Conservation (phyloP, 1,284 basidiomycete genomes). For the Austroboletus novae-zelandiae region DNA sequence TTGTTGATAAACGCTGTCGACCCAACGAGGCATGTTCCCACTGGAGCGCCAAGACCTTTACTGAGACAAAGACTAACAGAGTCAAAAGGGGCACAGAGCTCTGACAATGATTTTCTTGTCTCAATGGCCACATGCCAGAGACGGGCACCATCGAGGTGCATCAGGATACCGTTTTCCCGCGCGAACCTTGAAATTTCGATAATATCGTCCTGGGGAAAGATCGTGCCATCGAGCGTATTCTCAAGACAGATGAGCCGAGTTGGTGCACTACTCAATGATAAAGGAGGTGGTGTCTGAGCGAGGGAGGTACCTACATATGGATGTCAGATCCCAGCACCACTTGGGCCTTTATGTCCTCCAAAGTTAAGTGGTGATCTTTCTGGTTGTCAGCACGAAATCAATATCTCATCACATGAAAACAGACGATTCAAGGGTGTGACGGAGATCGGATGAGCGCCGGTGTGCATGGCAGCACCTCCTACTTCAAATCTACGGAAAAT, state of each 20-base stretch:
- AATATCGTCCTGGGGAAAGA: constrained; percentile 91
- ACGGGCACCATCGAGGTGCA: constrained; percentile 95
- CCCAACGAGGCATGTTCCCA: constrained; percentile 90
- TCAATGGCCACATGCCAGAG: constrained; percentile 92
- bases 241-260: constrained; percentile 84
- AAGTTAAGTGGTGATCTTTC: constrained; percentile 78
- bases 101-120: constrained; percentile 68
- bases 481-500: constrained; percentile 59
- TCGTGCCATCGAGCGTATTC: constrained; percentile 91
- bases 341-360: constrained; percentile 75
- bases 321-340: constrained; percentile 69
- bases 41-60: constrained; percentile 93
- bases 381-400: neutral
- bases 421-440: constrained; percentile 69
- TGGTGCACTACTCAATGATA: constrained; percentile 53
- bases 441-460: constrained; percentile 75
- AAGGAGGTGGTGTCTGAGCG: constrained; percentile 4
- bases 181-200: constrained; percentile 80
- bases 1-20: constrained; percentile 71
- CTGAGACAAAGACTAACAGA: constrained; percentile 91
- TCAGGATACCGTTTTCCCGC: constrained; percentile 62
- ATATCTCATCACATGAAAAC: constrained; percentile 25
- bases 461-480: constrained; percentile 91
- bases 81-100: constrained; percentile 90
- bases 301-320: constrained; percentile 54